Percentiles rank a stretch among this genome's conserved stretches.
phyloP scores from a whole-genome alignment of 371 early-diverging fungal species.

The Mycotypha africana region DNA sequence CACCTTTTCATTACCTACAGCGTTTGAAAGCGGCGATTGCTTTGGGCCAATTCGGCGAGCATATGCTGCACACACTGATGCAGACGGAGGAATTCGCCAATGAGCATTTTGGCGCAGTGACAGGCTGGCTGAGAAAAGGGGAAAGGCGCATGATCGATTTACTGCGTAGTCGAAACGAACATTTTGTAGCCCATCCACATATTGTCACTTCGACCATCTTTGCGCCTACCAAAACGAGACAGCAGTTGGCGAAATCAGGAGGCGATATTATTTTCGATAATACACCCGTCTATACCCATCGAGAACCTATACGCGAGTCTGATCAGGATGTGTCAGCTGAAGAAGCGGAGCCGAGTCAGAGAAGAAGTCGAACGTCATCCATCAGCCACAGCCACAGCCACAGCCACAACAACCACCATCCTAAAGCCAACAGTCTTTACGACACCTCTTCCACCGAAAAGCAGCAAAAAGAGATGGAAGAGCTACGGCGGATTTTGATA shows the following conservation, averaged over 20 bases:
- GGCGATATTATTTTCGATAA: slow-evolving; percentile 40
- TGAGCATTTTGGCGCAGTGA: neutral
- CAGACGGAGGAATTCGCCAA: slow-evolving; percentile 1
- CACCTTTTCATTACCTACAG: slow-evolving; percentile 31
- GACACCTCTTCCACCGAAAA: neutral
- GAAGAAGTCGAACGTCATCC: slow-evolving; percentile 1
- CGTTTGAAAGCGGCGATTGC: slow-evolving; percentile 21
- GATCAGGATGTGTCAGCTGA: neutral
- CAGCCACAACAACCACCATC: too few species aligned
- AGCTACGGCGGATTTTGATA: neutral
- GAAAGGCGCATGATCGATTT: slow-evolving; percentile 26
- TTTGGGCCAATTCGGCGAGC: slow-evolving; percentile 16
- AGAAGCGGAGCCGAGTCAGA: neutral
- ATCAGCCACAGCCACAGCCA: neutral
- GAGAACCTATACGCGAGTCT: neutral
- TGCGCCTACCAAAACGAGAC: slow-evolving; percentile 57
- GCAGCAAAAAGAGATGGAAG: neutral
- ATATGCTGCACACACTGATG: slow-evolving; percentile 11
- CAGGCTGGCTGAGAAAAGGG: slow-evolving; percentile 23
- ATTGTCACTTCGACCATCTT: slow-evolving; percentile 56
- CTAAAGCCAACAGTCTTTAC: neutral
- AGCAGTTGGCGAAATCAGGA: slow-evolving; percentile 43
- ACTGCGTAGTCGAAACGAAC: slow-evolving; percentile 24
- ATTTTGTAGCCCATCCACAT: slow-evolving; percentile 45
- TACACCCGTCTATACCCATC: slow-evolving; percentile 21